Conservation (phyloP, 805 yeast genomes). For the Metschnikowia kunwiensis region DNA sequence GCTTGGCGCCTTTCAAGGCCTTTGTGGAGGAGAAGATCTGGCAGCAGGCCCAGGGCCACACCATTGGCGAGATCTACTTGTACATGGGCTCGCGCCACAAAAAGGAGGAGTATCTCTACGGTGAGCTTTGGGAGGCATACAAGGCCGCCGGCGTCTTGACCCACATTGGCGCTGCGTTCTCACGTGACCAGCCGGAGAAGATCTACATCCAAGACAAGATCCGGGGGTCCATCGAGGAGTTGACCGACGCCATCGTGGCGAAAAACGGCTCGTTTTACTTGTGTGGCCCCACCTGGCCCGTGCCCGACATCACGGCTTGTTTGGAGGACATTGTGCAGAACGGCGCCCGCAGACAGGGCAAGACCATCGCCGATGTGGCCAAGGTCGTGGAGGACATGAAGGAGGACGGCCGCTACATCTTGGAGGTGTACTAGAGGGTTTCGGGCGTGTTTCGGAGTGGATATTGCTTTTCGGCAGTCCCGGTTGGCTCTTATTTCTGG, state of each 20-base stretch:
- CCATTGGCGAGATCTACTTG: conserved; percentile 84
- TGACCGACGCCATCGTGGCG: conserved; percentile 74
- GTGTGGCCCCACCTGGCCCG: conserved; percentile 99
- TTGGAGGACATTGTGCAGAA: conserved; percentile 72
- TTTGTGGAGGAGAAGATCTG: conserved; percentile 92
- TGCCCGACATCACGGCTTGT: conserved; percentile 91
- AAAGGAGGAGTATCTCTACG: conserved; percentile 91
- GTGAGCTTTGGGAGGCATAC: conserved; percentile 97
- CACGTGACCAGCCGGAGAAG: conserved; percentile 94
- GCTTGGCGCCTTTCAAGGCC: conserved; percentile 97
- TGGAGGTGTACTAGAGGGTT: conserved; percentile 80
- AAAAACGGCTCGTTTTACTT: conserved; percentile 88
- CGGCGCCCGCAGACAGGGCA: conserved; percentile 68
- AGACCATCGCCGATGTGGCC: conserved; percentile 61
- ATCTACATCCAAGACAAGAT: conserved; percentile 93
- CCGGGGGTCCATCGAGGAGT: conserved; percentile 65
- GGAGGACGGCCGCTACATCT: conserved; percentile 85
- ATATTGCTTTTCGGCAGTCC: too few relatives aligned
- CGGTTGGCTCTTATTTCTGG: too few relatives aligned
- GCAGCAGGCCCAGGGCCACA: conserved; percentile 85
- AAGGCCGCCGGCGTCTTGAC: conserved; percentile 89
- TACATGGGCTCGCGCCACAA: conserved; percentile 94
- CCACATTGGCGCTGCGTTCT: conserved; percentile 95
- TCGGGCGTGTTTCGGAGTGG: too few relatives aligned
- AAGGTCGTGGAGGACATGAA: conserved; percentile 89